Base-by-base conservation (phyloP, 345 rosid species). In the Punica granatum region DNA sequence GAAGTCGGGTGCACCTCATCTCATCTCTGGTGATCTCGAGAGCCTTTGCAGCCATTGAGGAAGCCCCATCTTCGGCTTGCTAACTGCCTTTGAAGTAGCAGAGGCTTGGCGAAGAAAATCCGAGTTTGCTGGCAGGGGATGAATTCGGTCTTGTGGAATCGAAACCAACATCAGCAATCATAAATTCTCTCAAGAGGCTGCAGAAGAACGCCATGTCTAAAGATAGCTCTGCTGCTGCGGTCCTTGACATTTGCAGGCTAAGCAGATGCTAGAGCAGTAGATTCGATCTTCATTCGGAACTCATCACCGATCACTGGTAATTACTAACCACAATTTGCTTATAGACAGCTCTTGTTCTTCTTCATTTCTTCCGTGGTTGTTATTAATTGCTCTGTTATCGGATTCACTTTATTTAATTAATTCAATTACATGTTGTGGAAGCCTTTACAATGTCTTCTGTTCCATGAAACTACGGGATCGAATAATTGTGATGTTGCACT, bases 1-100 rank as follows among this genome's bases (percentile, higher is more conserved):
- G 88, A 84, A 54, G 77, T 78, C 37, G 89, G 80, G 54, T 75
- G 78, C 64, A 78, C 80, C n/a, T 85, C 86, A 25, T n/a, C n/a
- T n/a, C n/a, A n/a, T 78, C 70, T 60, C 82, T 73, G 0, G 10
- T 60, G 11, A 75, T 60, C 25, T 60, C 51, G 12, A 30, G 69
- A 1, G 69, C 67, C 25, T 14, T 60, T 54, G 12, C 66, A 12
- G 60, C 21, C 9, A 42, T 63, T 2, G 81, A 49, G 26, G 88
- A 75, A 46, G 68, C 77, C 11, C 63, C 66, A 36, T 74, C 72
- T 0, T 61, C 56, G 59, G 53, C 58, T 12, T 67, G 76, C 51
- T 59, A 15, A 11, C 67, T 78, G 60, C 79, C 81, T 12, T 49
- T 72, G 75, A 88, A 86, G 73, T 71, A 67, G 31, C 73, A 67